Conservation (phyloP, 345 rosid genomes). For the Lepidium didymum region DNA sequence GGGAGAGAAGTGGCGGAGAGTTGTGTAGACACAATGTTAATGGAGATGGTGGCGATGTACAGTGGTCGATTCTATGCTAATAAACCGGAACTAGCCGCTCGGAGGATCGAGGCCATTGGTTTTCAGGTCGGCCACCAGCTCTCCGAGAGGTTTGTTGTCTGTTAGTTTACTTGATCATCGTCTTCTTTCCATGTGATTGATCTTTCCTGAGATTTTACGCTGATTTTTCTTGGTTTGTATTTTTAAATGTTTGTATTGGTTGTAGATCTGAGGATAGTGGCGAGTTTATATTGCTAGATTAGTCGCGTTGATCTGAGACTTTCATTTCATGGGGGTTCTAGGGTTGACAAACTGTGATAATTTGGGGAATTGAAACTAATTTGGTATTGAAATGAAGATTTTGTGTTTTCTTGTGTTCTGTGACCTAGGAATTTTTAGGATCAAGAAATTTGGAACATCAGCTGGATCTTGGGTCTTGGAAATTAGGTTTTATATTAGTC, state of each 20-base stretch:
- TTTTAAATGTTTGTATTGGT: background rate
- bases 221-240: background rate
- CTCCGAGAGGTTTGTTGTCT: constrained; percentile 65
- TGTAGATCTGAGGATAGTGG: constrained; percentile 17
- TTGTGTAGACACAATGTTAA: constrained; percentile 73
- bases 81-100: constrained; percentile 97
- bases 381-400: background rate
- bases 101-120: constrained; percentile 97
- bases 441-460: background rate
- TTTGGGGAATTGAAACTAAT: background rate
- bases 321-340: background rate
- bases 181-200: background rate
- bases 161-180: constrained; percentile 1
- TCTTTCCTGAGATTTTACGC: background rate
- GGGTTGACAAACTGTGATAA: background rate
- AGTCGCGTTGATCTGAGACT: background rate
- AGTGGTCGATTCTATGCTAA: constrained; percentile 75
- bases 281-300: background rate
- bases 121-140: constrained; percentile 99
- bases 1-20: constrained; percentile 93
- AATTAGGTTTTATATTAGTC: background rate
- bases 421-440: background rate
- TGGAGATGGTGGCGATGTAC: constrained; percentile 82
- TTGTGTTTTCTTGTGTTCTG: background rate
- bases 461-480: background rate